phyloP scores from a whole-genome alignment of 768 basidiomycete species.

The Suillus bovinus region DNA sequence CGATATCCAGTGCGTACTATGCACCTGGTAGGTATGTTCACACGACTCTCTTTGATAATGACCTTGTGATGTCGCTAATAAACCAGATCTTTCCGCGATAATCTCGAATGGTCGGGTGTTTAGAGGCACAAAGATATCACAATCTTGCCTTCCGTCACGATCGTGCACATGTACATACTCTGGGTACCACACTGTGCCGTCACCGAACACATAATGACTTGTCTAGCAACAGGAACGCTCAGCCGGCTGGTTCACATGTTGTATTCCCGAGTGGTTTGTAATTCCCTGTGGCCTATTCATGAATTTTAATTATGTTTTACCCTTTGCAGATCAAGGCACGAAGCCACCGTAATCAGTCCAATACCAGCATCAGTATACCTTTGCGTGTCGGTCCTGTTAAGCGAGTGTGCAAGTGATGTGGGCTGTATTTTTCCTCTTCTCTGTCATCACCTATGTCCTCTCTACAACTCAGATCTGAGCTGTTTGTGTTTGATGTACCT shows the following conservation, averaged over 20 bases:
- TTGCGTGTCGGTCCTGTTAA: background rate
- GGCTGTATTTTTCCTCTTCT: background rate
- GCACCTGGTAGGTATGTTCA: background rate
- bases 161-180: background rate
- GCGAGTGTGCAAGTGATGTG: background rate
- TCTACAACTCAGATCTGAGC: constrained; percentile 1
- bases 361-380: background rate
- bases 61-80: background rate
- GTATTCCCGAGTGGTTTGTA: background rate
- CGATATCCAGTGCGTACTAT: background rate
- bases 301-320: background rate
- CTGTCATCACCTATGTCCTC: background rate
- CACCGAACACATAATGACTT: background rate
- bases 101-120: background rate
- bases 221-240: background rate
- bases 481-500: constrained; percentile 8
- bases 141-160: background rate
- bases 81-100: background rate
- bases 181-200: background rate
- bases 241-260: background rate
- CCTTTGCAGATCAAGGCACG: background rate
- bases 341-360: background rate
- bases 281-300: background rate
- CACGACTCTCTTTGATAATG: background rate
- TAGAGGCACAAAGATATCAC: too few relatives aligned